phyloP scores from a whole-genome alignment of 176 grass and related monocot genomes.

The Aechmea fasciata region DNA sequence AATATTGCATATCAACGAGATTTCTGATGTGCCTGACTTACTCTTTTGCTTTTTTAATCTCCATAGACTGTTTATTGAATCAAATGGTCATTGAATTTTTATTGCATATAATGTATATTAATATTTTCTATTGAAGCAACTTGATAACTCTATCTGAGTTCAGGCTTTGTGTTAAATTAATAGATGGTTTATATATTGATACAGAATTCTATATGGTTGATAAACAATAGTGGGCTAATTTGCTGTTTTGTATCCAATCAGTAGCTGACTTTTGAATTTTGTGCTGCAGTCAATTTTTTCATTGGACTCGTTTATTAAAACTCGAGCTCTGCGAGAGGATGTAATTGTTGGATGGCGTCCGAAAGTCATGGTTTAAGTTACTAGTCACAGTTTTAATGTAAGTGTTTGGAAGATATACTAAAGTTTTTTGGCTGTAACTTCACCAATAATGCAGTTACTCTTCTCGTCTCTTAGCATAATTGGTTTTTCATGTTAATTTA shows the following conservation, averaged over 20 bases:
- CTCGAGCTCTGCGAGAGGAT: constrained; percentile 61
- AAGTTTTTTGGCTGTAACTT: constrained; percentile 10
- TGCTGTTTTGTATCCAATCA: not conserved
- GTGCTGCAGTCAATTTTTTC: constrained; percentile 66
- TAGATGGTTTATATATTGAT: not conserved
- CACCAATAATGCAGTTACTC: not conserved
- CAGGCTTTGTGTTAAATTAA: too few relatives aligned
- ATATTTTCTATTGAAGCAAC: too few relatives aligned
- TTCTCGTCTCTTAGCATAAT: not conserved
- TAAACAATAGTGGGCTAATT: not conserved
- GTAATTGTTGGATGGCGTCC: constrained; percentile 90
- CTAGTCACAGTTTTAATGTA: constrained; percentile 19
- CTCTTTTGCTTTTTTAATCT: too few relatives aligned
- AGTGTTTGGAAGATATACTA: constrained; percentile 19
- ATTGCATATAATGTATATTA: too few relatives aligned
- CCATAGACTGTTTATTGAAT: too few relatives aligned
- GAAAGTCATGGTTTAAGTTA: constrained; percentile 64
- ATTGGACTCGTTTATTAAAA: constrained; percentile 82
- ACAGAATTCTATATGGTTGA: not conserved
- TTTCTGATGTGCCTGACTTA: too few relatives aligned
- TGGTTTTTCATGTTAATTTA: not conserved
- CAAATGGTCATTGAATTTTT: too few relatives aligned
- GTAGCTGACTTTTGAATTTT: constrained; percentile 16
- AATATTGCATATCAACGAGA: too few relatives aligned
- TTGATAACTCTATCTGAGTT: too few relatives aligned